Evolutionary conservation across 2,329 filamentous ascomycete genomes (phyloP).

Genomic region (Microcera coccophila): DNA sequence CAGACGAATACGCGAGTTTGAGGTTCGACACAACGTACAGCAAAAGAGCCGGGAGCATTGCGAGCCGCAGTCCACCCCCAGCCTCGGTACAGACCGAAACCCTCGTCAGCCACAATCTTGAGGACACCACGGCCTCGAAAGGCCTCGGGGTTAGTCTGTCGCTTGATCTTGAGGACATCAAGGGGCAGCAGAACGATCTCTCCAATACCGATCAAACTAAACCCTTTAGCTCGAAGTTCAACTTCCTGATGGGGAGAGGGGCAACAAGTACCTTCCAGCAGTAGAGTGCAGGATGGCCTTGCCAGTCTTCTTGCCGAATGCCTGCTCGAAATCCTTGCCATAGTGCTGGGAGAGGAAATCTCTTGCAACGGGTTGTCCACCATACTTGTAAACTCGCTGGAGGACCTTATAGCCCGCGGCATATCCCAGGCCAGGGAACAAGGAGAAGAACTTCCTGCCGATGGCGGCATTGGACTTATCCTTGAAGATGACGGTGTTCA

Average conservation of each 20-base stretch:
- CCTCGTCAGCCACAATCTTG: slow-evolving; percentile 87
- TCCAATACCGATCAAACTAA: slow-evolving; percentile 87
- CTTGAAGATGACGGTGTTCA: slow-evolving; percentile 93
- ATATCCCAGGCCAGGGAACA: slow-evolving; percentile 96
- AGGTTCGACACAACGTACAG: slow-evolving; percentile 55
- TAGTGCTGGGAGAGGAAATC: slow-evolving; percentile 83
- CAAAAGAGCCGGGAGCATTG: slow-evolving; percentile 95
- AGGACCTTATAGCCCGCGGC: slow-evolving; percentile 97
- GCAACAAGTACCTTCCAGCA: slow-evolving; percentile 68
- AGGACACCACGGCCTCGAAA: slow-evolving; percentile 92
- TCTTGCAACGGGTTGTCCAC: slow-evolving; percentile 89
- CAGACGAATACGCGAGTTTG: neutral
- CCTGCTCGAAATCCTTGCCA: slow-evolving; percentile 75
- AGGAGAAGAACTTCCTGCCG: slow-evolving; percentile 80
- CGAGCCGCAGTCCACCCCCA: slow-evolving; percentile 97
- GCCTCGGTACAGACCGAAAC: slow-evolving; percentile 90
- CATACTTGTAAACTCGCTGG: slow-evolving; percentile 98
- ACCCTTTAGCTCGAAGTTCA: neutral
- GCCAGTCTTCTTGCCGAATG: slow-evolving; percentile 94
- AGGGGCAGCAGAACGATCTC: slow-evolving; percentile 93
- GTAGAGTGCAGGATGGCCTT: slow-evolving; percentile 98
- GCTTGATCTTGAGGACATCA: slow-evolving; percentile 98
- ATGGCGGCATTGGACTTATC: slow-evolving; percentile 71
- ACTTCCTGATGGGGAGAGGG: neutral
- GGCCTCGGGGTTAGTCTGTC: slow-evolving; percentile 97